Base-by-base conservation (phyloP, 768 basidiomycete genomes). In the Boletus barrowsii region DNA sequence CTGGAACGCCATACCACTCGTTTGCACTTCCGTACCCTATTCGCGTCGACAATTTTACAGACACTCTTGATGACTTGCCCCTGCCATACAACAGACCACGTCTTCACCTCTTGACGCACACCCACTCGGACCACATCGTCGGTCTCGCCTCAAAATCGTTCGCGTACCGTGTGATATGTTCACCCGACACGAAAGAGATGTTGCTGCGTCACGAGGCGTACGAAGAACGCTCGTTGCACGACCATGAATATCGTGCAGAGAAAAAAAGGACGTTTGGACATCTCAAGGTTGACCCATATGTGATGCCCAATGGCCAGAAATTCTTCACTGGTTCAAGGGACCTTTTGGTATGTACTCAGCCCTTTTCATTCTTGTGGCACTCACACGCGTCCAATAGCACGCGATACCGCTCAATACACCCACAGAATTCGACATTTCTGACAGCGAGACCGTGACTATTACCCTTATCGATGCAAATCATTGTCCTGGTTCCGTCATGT, bases 401-500 rank as follows among this genome's bases (percentile, higher is more conserved):
- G 61, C 81, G 2, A 60, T 89, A 42, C 80, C 83, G 0, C 63
- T 89, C 49, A 77, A 92, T 54, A 78, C 77, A 3, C 90, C 93
- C 0, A 87, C 83, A 0, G 54, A 66, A 32, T 75, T 86, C 30
- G 81, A 84, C 35, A 67, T 95, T 17, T 79, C 76, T 5, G 72
- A 78, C 22, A 73, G 73, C 9, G 81, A 86, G 60, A 68, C 66
- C 4, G 86, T 96, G 10, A 84, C 78, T 0, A 78, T 97, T 53
- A 95, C 93, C 0, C 77, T 89, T 10, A 69, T 97, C 9, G 90
- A 95, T 63, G 95, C 95, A 0, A 97, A 97, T 64, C 95, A 98
- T 68, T 97, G 94, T 66, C 95, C 93, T 11, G 95, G 95, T 0
- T 87, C 93, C 0, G 87, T 93, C 40, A 96, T 98, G 94, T 93